These are phyloP conservation scores for Tetracladium setigerum DNA, from an alignment of 495 filamentous ascomycete genomes.

Conservation along the genomic window DNA sequence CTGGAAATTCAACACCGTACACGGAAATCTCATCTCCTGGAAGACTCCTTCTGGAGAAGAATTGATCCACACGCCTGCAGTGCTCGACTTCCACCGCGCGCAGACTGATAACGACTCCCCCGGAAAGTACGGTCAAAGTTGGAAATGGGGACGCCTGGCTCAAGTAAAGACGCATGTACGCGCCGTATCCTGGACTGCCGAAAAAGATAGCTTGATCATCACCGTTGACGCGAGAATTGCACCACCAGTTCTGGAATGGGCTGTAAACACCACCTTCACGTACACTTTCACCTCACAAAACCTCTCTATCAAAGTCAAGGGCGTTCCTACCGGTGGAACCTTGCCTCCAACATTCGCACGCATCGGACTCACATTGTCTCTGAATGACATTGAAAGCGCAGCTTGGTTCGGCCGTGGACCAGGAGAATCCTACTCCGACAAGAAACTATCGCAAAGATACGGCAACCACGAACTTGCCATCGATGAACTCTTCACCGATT, in stretches of 20 bases:
- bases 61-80: constrained; percentile 35
- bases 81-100: constrained; percentile 41
- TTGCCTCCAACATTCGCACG: constrained; percentile 51
- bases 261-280: constrained; percentile 42
- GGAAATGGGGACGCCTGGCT: constrained; percentile 31
- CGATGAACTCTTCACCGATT: constrained; percentile 44
- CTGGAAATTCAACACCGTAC: constrained; percentile 36
- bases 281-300: constrained; percentile 41
- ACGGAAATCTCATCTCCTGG: constrained; percentile 33
- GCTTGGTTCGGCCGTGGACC: constrained; percentile 61
- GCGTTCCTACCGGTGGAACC: constrained; percentile 24
- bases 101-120: constrained; percentile 61
- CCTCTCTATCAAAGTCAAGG: constrained; percentile 37
- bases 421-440: constrained; percentile 54
- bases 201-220: constrained; percentile 19
- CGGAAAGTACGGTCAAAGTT: constrained; percentile 31
- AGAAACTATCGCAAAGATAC: constrained; percentile 47
- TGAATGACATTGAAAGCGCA: constrained; percentile 32
- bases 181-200: constrained; percentile 29
- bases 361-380: constrained; percentile 45
- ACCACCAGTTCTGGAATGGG: constrained; percentile 56
- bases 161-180: constrained; percentile 36
- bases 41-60: constrained; percentile 17
- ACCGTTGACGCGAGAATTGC: constrained; percentile 43
- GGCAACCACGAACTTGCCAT: constrained; percentile 36